Percentiles rank a stretch among this genome's conserved stretches.
Conservation (phyloP, 164 flowering plant species). For the Buxus sempervirens region DNA sequence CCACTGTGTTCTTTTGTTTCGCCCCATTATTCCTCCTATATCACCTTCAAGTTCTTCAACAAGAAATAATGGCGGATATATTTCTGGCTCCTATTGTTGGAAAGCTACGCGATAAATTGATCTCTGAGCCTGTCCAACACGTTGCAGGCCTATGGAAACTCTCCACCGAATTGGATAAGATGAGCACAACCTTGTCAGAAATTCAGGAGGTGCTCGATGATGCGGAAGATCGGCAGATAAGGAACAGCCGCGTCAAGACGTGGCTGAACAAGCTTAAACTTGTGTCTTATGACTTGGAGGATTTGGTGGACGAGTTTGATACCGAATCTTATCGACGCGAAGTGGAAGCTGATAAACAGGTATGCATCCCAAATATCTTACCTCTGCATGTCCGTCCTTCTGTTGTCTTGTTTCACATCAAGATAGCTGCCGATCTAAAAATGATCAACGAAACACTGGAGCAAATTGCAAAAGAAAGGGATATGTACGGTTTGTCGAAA, state of each 20-base stretch:
- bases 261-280: slow-evolving; percentile 8
- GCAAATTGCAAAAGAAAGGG: not conserved
- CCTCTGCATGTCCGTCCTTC: not conserved
- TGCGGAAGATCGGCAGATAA: slow-evolving; percentile 12
- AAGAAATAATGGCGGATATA: too few species aligned
- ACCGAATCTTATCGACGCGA: not conserved
- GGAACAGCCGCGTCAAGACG: not conserved
- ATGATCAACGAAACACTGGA: not conserved
- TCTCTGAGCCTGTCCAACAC: not conserved
- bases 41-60: too few species aligned
- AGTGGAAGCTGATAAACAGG: not conserved
- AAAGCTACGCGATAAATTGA: not conserved
- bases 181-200: not conserved
- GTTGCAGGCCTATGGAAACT: not conserved
- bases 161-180: not conserved
- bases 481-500: not conserved
- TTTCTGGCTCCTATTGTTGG: not conserved
- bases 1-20: too few species aligned
- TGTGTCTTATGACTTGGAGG: slow-evolving; percentile 15
- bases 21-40: too few species aligned
- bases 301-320: not conserved
- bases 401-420: not conserved
- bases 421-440: not conserved
- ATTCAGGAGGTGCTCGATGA: slow-evolving; percentile 9
- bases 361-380: not conserved